Conservation (phyloP, 192 early-diverging fungal genomes). For the Entomortierella lignicola region DNA sequence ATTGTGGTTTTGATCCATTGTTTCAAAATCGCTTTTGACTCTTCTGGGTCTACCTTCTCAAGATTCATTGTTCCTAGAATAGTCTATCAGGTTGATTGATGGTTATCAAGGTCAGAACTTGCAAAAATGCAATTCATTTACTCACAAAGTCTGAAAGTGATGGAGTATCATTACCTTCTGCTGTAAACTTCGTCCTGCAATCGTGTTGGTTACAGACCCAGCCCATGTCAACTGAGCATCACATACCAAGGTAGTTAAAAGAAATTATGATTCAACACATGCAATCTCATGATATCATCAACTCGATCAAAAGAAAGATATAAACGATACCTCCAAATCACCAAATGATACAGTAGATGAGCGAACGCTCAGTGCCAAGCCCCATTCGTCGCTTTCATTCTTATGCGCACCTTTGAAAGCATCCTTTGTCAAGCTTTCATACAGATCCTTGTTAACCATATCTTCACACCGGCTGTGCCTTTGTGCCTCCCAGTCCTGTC, state of each 20-base stretch:
- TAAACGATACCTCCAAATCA: slow-evolving; percentile 21
- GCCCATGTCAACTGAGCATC: slow-evolving; percentile 36
- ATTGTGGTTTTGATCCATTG: slow-evolving; percentile 44
- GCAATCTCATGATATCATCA: not conserved
- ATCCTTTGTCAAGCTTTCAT: slow-evolving; percentile 25
- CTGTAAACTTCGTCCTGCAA: slow-evolving; percentile 12
- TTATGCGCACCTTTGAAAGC: slow-evolving; percentile 26
- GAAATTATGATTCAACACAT: not conserved
- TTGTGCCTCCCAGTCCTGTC: slow-evolving; percentile 31
- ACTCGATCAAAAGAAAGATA: not conserved
- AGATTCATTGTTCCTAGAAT: slow-evolving; percentile 34
- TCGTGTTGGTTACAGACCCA: slow-evolving; percentile 26
- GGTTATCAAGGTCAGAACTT: too few species aligned
- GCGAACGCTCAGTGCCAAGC: slow-evolving; percentile 22
- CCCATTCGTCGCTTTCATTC: slow-evolving; percentile 19
- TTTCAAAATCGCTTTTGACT: slow-evolving; percentile 21
- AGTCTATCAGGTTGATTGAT: slow-evolving; percentile 15
- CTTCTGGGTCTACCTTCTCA: slow-evolving; percentile 16
- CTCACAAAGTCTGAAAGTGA: too few species aligned
- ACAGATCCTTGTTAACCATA: slow-evolving; percentile 19
- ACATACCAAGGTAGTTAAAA: not conserved
- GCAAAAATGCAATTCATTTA: too few species aligned
- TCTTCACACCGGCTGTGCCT: slow-evolving; percentile 23
- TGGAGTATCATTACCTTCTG: slow-evolving; percentile 42
- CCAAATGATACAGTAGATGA: not conserved